A percentile compares a stretch with the other conserved stretches of the same genome.
These are phyloP conservation scores for Arthrinium puccinioides DNA, from an alignment of 2,329 filamentous ascomycete genomes.

Conservation along the genomic window DNA sequence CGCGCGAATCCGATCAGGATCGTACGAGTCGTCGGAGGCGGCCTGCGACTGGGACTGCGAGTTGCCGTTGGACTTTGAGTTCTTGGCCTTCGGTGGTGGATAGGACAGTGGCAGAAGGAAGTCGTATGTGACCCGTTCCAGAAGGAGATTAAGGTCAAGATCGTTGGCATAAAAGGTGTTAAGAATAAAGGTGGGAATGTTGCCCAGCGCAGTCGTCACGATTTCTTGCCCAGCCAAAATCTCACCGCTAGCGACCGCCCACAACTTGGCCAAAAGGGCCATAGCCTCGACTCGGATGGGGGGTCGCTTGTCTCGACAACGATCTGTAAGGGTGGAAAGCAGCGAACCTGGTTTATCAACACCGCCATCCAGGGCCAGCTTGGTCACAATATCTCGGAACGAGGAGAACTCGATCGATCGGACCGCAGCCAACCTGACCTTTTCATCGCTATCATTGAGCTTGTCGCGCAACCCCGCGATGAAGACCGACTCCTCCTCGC, in stretches of 20 bases:
- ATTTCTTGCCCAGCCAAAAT: constrained; percentile 76
- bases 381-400: constrained; percentile 73
- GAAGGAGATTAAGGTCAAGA: constrained; percentile 71
- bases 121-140: constrained; percentile 82
- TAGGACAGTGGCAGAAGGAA: constrained; percentile 84
- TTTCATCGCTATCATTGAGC: constrained; percentile 83
- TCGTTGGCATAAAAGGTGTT: constrained; percentile 90
- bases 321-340: constrained; percentile 73
- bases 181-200: constrained; percentile 78
- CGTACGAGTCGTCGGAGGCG: constrained; percentile 33
- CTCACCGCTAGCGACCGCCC: constrained; percentile 88
- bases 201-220: constrained; percentile 66
- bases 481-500: constrained; percentile 71
- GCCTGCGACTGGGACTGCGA: constrained; percentile 37
- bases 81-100: constrained; percentile 59
- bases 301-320: constrained; percentile 79
- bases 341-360: constrained; percentile 71
- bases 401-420: constrained; percentile 75
- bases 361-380: constrained; percentile 70
- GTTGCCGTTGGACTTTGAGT: constrained; percentile 54
- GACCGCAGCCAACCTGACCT: constrained; percentile 83
- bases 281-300: constrained; percentile 81
- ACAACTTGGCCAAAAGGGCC: constrained; percentile 75
- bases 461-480: constrained; percentile 71
- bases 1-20: constrained; percentile 70